Evolutionary conservation across 345 rosid genomes (phyloP), one percentile per base, ranked within the genome.

Genomic region (Dipteronia dyeriana): DNA sequence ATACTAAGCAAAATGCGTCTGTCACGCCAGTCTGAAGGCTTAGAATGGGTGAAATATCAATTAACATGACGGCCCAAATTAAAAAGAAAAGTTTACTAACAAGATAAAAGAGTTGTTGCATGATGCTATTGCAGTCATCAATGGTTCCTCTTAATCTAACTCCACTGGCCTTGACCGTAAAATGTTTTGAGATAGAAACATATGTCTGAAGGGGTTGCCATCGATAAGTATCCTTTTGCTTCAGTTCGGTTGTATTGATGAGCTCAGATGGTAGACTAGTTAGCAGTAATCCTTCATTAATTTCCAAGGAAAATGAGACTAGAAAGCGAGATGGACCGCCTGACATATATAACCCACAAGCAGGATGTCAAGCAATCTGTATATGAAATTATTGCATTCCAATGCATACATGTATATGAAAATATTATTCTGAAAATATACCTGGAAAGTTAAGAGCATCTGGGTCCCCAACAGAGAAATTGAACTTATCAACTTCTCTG

Each of bases 141-240:
- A 92, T 66, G n/a, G 91, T 85, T 70, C 96, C 99, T 39, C 80
- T 90, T 61, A 95, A 87, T 83, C 97, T 88, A 68, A 95, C 73
- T 81, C 99, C 99, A 9, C 76, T 84, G 13, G 96, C 98, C 87
- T 83, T 86, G 19, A 95, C 88, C 77, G 20, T 74, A 75, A 92
- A 92, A 70, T 90, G 97, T 79, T 85, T 88, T 16, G 98, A 92
- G 81, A 95, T 93, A 0, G 96, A 49, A 1, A 95, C 91, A 56
- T 95, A 95, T 23, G 98, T 89, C 82, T 94, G 97, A 80, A 94
- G 88, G 17, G 97, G 95, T 78, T 92, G 97, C 98, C 99, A 95
- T 69, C 77, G 89, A 77, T 84, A 84, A 76, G 80, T 82, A 31
- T 80, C 85, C 79, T 71, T 87, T 12, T 87, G 82, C 94, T 91